Conservation (phyloP, 2,329 filamentous ascomycete species). For the Colletotrichum destructivum region DNA sequence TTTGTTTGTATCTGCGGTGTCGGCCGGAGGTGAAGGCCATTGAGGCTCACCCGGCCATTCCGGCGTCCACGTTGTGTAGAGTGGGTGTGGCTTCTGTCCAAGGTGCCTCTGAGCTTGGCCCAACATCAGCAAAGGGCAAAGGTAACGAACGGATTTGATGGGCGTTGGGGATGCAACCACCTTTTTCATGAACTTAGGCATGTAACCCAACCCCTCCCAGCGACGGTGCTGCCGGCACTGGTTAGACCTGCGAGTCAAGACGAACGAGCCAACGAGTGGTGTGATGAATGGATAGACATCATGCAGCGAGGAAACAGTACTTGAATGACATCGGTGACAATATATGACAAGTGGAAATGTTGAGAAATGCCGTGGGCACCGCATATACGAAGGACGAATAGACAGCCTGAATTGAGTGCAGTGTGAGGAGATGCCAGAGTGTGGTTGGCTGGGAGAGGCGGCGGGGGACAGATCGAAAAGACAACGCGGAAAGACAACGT, state of each 20-base stretch:
- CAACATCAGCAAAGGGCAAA: neutral
- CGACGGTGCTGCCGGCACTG: conserved; percentile 14
- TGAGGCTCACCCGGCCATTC: neutral
- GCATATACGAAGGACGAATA: neutral
- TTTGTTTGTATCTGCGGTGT: neutral
- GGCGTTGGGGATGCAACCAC: conserved; percentile 7
- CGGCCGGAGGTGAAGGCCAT: neutral
- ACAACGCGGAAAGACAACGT: too few relatives aligned
- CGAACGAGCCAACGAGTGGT: conserved; percentile 14
- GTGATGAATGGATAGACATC: conserved; percentile 5
- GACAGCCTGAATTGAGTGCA: too few relatives aligned
- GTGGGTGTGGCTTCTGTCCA: neutral
- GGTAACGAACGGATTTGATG: neutral
- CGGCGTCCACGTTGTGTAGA: neutral
- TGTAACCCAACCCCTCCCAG: neutral
- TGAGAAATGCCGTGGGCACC: conserved; percentile 7
- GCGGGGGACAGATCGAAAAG: neutral
- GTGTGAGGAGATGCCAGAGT: conserved; percentile 1
- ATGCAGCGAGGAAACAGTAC: conserved; percentile 37
- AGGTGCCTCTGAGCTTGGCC: neutral
- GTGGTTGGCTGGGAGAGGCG: neutral
- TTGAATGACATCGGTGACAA: neutral
- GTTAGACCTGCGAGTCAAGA: conserved; percentile 22
- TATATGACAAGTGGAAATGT: conserved; percentile 4
- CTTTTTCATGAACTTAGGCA: neutral